A percentile compares a stretch with the other conserved stretches of the same genome.
These are phyloP conservation scores for Kwoniella dendrophila DNA, from an alignment of 768 basidiomycete species.

Conservation along the genomic window DNA sequence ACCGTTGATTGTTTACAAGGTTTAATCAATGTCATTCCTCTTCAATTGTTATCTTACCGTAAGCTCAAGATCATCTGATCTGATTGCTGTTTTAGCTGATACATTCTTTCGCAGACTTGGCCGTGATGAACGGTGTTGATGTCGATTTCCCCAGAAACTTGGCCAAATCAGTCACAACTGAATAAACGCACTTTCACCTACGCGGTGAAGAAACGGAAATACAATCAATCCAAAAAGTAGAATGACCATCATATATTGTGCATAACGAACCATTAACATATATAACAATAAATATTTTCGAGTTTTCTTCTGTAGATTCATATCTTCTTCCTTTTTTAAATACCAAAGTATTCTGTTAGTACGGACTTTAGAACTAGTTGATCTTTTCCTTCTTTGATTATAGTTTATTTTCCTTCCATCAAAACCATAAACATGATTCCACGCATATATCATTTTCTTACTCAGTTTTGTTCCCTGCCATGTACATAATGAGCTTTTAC, in stretches of 20 bases:
- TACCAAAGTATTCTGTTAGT: background rate
- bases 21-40: constrained; percentile 90
- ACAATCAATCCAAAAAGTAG: background rate
- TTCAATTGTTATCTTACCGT: constrained; percentile 91
- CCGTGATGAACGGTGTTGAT: constrained; percentile 92
- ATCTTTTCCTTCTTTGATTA: background rate
- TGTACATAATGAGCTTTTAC: constrained; percentile 19
- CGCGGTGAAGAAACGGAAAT: too few species aligned
- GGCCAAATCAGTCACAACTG: constrained; percentile 58
- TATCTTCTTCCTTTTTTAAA: constrained; percentile 1
- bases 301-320: background rate
- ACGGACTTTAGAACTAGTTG: background rate
- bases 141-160: constrained; percentile 98
- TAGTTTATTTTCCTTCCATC: background rate
- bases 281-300: background rate
- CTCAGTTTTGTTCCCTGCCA: background rate
- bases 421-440: constrained; percentile 1
- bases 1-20: constrained; percentile 96
- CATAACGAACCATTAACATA: constrained; percentile 2
- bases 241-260: background rate
- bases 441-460: background rate
- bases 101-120: constrained; percentile 62
- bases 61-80: constrained; percentile 5
- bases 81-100: constrained; percentile 8
- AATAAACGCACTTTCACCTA: constrained; percentile 25